Evolutionary conservation across 2,329 filamentous ascomycete genomes (phyloP), one percentile per base, ranked within the genome.

Genomic region (Hypoxylon sp.): DNA sequence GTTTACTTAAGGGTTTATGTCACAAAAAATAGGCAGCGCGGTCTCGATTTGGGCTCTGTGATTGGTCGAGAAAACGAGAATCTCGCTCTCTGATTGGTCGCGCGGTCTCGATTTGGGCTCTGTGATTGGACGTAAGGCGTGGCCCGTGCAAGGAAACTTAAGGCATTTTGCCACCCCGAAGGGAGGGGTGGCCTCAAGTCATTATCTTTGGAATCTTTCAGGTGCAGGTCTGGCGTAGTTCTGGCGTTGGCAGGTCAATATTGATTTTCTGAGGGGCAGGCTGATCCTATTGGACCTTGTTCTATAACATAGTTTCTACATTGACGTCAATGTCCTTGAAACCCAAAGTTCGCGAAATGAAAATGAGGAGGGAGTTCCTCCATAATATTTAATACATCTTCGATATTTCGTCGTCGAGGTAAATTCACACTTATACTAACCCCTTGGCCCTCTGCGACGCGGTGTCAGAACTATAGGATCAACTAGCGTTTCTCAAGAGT

Each of bases 181-280:
- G n/a, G n/a, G n/a, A n/a, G n/a, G n/a, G n/a, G n/a, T n/a, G n/a
- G n/a, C n/a, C n/a, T n/a, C n/a, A n/a, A n/a, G n/a, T 44, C 40
- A 14, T 22, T 44, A 44, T 44, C 40, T 7, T 10, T 20, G n/a
- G 3, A 42, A 42, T 20, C 20, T 59, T 49, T 40, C 20, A 1
- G 42, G 8, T 53, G 35, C 27, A 49, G 20, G 20, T 20, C 2
- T 20, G 20, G 20, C 20, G 20, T 20, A 20, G 42, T 22, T 22
- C 25, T n/a, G 6, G 17, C 2, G n/a, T 31, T 42, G 10, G 42
- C 17, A 63, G 42, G 20, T 68, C 64, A 66, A 68, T 70, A 65
- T 72, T 70, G 67, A 70, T 64, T 66, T 68, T 37, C n/a, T 11
- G 66, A 71, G 69, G 66, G 69, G 66, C 69, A 66, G 37, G 22